phyloP scores from a whole-genome alignment of 2,329 filamentous ascomycete genomes.

The Knoxdaviesia capensis region DNA sequence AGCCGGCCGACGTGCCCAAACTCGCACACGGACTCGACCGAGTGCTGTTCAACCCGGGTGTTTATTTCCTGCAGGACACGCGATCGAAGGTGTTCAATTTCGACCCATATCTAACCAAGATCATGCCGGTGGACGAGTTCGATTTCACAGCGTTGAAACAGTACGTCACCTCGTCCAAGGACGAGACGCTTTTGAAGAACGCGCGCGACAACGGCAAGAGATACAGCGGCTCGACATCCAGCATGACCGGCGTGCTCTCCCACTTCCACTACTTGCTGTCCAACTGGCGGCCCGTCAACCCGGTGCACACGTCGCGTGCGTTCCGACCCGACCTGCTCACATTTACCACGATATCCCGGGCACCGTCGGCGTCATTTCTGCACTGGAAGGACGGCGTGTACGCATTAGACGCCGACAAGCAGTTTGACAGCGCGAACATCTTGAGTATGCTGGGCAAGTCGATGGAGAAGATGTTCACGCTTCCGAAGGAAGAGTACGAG shows the following conservation, averaged over 20 bases:
- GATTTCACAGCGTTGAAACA: constrained; percentile 71
- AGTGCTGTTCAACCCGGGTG: constrained; percentile 87
- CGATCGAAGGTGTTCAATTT: constrained; percentile 87
- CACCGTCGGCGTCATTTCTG: constrained; percentile 64
- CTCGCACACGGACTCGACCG: constrained; percentile 62
- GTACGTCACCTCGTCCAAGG: constrained; percentile 84
- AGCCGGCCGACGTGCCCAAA: constrained; percentile 26
- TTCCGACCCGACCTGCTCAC: constrained; percentile 41
- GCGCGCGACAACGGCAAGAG: constrained; percentile 48
- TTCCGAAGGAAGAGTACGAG: constrained; percentile 67
- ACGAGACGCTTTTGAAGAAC: constrained; percentile 47
- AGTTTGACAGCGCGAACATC: constrained; percentile 63
- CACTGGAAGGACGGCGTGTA: constrained; percentile 70
- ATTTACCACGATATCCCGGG: constrained; percentile 54
- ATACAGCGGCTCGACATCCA: constrained; percentile 90
- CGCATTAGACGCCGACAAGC: constrained; percentile 89
- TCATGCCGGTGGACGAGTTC: constrained; percentile 87
- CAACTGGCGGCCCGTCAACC: constrained; percentile 54
- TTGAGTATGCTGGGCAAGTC: constrained; percentile 86
- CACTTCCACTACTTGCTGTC: constrained; percentile 92
- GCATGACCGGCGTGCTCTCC: constrained; percentile 71
- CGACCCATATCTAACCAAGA: constrained; percentile 77
- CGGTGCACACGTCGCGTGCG: constrained; percentile 41
- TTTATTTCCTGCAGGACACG: constrained; percentile 79
- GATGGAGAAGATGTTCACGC: constrained; percentile 85